Base-by-base conservation (phyloP, 306 rosid genomes). In the Luffa aegyptiaca region DNA sequence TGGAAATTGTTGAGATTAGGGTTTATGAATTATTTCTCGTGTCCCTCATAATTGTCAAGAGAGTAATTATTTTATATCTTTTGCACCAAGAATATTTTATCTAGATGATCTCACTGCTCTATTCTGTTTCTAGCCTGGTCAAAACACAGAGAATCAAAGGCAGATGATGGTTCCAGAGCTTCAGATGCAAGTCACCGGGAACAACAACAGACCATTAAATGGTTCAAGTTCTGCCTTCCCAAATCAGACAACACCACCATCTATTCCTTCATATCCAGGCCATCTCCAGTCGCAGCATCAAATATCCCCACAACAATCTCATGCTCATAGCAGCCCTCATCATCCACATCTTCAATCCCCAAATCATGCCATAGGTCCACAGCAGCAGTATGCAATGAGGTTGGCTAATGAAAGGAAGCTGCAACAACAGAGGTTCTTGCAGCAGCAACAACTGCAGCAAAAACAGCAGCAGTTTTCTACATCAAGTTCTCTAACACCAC, bases 231-330 rank as follows among this genome's bases (percentile, higher is more conserved):
- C 99, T 59, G 83, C 96, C 81, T 96, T 91, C 64, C 83, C 93
- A 84, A 93, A 84, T 80, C 99, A 90, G 89, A 89, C 97, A 78
- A 84, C 86, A 75, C 81, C 92, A 37, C 94, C 96, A 14, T 75
- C 94, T 61, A 88, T 82, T 80, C 97, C 87, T 82, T 83, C 90
- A 75, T 91, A 89, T 82, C 78, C 96, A 21, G 97, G 90, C 75
- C 99, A 91, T 88, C 84, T 81, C 56, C 98, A 90, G 81, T 93
- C 83, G 86, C 90, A 90, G 33, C 96, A 91, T 85, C 97, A 92
- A 80, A 82, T 84, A 81, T 80, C 97, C 66, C 91, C 88, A 75
- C 97, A 90, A 82, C 97, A 93, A 86, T 80, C 94, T 68, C 93
- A 90, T 79, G 83, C 90, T 56, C 86, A 87, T 61, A 82, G 88